Conservation (phyloP, 306 rosid genomes). For the Rosa multiflora region DNA sequence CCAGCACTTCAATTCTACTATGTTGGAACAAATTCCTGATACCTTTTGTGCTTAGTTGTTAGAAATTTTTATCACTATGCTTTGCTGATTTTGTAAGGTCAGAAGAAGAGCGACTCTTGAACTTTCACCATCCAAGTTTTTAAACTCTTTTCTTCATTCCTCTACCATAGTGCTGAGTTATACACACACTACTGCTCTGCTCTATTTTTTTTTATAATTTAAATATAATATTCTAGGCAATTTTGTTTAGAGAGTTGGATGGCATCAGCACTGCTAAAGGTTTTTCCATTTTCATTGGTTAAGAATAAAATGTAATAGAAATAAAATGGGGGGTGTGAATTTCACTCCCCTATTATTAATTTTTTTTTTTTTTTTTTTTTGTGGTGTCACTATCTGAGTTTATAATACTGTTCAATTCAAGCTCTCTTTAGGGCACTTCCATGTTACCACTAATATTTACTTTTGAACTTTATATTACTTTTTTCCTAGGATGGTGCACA, state of each 20-base stretch:
- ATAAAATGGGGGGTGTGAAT: too few relatives aligned
- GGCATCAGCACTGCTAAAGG: neutral
- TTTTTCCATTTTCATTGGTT: neutral
- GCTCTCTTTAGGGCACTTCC: neutral
- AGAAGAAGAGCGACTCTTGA: neutral
- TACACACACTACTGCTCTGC: neutral
- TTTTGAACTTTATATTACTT: slow-evolving; percentile 4
- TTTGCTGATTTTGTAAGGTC: neutral
- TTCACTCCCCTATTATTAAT: too few relatives aligned
- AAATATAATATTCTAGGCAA: neutral
- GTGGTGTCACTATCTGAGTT: neutral
- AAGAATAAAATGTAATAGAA: neutral
- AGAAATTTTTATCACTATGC: neutral
- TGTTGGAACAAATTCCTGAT: neutral
- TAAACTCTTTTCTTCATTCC: neutral
- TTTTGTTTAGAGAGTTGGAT: neutral
- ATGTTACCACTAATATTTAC: neutral
- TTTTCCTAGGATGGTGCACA: slow-evolving; percentile 69
- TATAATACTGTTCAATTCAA: neutral
- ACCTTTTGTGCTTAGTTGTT: neutral
- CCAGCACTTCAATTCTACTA: neutral
- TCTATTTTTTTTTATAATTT: neutral
- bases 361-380: neutral
- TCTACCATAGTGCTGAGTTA: neutral
- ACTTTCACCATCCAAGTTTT: neutral